Conservation (phyloP, 805 yeast genomes). For the Candida insectorum region DNA sequence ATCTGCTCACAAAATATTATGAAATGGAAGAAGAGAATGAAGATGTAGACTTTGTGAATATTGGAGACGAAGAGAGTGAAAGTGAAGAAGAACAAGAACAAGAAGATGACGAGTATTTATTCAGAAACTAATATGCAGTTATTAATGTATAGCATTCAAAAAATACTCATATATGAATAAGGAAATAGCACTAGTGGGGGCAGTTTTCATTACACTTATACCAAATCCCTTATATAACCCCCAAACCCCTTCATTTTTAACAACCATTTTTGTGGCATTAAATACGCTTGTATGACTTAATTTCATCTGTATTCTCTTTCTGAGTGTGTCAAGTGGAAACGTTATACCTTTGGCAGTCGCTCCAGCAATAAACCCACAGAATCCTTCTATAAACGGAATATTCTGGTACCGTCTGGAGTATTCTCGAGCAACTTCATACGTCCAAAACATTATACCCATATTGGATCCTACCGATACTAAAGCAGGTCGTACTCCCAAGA, state of each 20-base stretch:
- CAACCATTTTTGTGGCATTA: conserved; percentile 36
- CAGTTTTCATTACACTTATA: conserved; percentile 70
- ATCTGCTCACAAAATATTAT: conserved; percentile 29
- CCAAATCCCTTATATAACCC: conserved; percentile 76
- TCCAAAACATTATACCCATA: conserved; percentile 72
- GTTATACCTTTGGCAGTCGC: conserved; percentile 65
- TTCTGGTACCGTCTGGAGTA: conserved; percentile 20
- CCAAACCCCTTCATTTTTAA: conserved; percentile 53
- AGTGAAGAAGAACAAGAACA: conserved; percentile 12
- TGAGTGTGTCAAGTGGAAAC: conserved; percentile 82
- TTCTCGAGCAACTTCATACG: conserved; percentile 55
- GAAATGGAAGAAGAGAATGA: conserved; percentile 23
- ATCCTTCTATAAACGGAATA: conserved; percentile 45
- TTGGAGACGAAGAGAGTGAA: conserved; percentile 17
- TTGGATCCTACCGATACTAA: conserved; percentile 63
- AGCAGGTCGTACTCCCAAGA: conserved; percentile 48
- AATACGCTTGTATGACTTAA: conserved; percentile 2
- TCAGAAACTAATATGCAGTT: conserved; percentile 21
- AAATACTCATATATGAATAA: conserved; percentile 60
- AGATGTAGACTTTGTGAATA: conserved; percentile 26
- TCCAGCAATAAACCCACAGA: conserved; percentile 77
- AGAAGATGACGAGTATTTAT: conserved; percentile 31
- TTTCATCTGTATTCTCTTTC: conserved; percentile 71
- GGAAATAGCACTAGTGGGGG: conserved; percentile 73
- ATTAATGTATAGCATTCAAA: not conserved